Evolutionary conservation across 768 basidiomycete species (phyloP).

Genomic region (Solioccasus polychromus): DNA sequence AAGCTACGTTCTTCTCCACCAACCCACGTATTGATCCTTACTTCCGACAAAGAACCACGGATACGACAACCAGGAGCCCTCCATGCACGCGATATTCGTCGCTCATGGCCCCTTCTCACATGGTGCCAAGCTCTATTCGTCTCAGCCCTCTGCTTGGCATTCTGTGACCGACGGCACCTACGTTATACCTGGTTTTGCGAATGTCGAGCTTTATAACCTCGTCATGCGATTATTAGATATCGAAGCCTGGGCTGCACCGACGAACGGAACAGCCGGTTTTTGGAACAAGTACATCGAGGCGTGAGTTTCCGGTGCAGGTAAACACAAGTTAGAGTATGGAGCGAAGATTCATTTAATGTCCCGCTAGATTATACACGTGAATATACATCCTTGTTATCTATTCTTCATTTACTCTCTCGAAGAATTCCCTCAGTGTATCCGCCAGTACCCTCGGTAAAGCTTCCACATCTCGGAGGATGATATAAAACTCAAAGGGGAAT

Average conservation of each 20-base stretch:
- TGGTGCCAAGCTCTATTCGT: conserved; percentile 52
- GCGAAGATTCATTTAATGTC: too few relatives aligned
- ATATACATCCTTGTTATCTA: conserved; percentile 6
- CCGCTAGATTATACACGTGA: too few relatives aligned
- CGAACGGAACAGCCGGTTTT: conserved; percentile 78
- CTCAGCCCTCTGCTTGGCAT: conserved; percentile 46
- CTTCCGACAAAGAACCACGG: conserved; percentile 67
- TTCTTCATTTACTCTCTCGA: conserved; percentile 77
- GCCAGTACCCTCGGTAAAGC: conserved; percentile 88
- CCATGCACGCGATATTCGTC: conserved; percentile 90
- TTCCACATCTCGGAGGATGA: conserved; percentile 88
- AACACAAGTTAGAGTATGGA: background rate
- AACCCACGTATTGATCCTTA: background rate
- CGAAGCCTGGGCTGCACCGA: conserved; percentile 50
- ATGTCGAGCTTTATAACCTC: conserved; percentile 84
- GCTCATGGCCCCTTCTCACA: conserved; percentile 87
- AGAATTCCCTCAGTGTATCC: conserved; percentile 88
- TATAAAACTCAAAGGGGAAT: conserved; percentile 97
- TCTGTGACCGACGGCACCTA: conserved; percentile 55
- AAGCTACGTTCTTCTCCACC: conserved; percentile 27
- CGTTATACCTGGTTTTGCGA: conserved; percentile 80
- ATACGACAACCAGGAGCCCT: conserved; percentile 73
- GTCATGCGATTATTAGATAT: conserved; percentile 73
- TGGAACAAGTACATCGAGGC: conserved; percentile 71
- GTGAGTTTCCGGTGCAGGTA: conserved; percentile 10